phyloP scores from a whole-genome alignment of 257 asterid species.

The Solanum arcanum region DNA sequence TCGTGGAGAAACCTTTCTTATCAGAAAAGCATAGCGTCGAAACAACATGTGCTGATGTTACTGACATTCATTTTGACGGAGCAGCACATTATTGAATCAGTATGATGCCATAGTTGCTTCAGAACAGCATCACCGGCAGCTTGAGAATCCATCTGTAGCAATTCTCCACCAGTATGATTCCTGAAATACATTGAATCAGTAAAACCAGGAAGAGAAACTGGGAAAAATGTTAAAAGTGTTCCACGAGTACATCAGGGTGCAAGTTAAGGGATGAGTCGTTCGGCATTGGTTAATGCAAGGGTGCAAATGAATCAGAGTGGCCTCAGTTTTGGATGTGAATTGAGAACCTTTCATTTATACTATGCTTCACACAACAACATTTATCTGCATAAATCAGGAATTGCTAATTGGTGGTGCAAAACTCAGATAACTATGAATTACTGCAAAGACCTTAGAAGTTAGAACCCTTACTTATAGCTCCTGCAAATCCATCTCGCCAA shows the following conservation, averaged over 20 bases:
- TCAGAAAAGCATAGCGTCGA: not conserved
- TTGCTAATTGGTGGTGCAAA: not conserved
- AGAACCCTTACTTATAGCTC: constrained; percentile 57
- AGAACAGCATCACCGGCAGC: constrained; percentile 50
- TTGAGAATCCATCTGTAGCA: constrained; percentile 37
- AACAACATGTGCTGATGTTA: not conserved
- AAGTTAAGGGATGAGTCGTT: not conserved
- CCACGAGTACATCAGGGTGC: not conserved
- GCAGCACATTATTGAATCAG: constrained; percentile 92
- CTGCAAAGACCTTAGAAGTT: not conserved
- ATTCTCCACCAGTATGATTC: constrained; percentile 68
- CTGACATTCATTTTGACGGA: constrained; percentile 74
- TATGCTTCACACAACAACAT: not conserved
- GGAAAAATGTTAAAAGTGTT: not conserved
- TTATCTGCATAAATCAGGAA: not conserved
- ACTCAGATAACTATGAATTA: not conserved
- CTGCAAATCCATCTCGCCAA: constrained; percentile 70
- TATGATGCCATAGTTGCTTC: constrained; percentile 85
- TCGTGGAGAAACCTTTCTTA: not conserved
- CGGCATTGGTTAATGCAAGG: not conserved
- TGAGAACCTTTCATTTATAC: not conserved
- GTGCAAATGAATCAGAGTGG: not conserved
- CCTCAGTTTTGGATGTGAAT: not conserved
- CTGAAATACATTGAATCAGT: constrained; percentile 18
- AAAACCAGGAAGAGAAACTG: not conserved